These are phyloP conservation scores for Rhodotorula sp. DNA, from an alignment of 1,284 basidiomycete genomes.

Conservation along the genomic window DNA sequence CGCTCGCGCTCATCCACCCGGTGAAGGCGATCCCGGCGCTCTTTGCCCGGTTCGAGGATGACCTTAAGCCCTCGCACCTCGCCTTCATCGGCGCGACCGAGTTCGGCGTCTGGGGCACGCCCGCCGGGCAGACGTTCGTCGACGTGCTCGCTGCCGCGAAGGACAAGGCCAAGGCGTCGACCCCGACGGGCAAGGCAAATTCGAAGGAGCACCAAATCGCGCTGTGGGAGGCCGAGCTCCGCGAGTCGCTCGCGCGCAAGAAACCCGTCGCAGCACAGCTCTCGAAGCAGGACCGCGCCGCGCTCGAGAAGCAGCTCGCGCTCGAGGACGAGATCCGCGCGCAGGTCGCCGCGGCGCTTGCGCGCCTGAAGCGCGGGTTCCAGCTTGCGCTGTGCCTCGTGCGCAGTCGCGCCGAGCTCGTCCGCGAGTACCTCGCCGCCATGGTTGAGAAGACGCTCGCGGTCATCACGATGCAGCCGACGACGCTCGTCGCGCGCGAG, in stretches of 20 bases:
- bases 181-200: slow-evolving; percentile 30
- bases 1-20: slow-evolving; percentile 77
- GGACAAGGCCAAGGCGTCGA: slow-evolving; percentile 15
- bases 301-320: slow-evolving; percentile 74
- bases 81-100: slow-evolving; percentile 70
- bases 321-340: slow-evolving; percentile 71
- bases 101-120: slow-evolving; percentile 79
- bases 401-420: slow-evolving; percentile 54
- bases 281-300: slow-evolving; percentile 78
- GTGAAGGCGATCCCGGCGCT: slow-evolving; percentile 66
- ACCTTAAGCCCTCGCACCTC: slow-evolving; percentile 64
- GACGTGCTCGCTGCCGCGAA: slow-evolving; percentile 54
- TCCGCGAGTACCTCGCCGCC: slow-evolving; percentile 63
- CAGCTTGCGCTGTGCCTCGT: slow-evolving; percentile 67
- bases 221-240: slow-evolving; percentile 91
- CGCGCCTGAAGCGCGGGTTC: slow-evolving; percentile 66
- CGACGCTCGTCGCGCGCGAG: slow-evolving; percentile 62
- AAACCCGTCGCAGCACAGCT: slow-evolving; percentile 57
- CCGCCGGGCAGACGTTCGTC: slow-evolving; percentile 72
- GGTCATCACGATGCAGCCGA: slow-evolving; percentile 60
- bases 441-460: slow-evolving; percentile 66
- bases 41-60: slow-evolving; percentile 64
- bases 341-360: slow-evolving; percentile 62
- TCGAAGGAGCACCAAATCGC: slow-evolving; percentile 83
- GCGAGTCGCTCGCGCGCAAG: slow-evolving; percentile 77